Evolutionary conservation across 2,329 filamentous ascomycete species (phyloP), one percentile per base, ranked within the genome.

Genomic region (Fusarium sp.): DNA sequence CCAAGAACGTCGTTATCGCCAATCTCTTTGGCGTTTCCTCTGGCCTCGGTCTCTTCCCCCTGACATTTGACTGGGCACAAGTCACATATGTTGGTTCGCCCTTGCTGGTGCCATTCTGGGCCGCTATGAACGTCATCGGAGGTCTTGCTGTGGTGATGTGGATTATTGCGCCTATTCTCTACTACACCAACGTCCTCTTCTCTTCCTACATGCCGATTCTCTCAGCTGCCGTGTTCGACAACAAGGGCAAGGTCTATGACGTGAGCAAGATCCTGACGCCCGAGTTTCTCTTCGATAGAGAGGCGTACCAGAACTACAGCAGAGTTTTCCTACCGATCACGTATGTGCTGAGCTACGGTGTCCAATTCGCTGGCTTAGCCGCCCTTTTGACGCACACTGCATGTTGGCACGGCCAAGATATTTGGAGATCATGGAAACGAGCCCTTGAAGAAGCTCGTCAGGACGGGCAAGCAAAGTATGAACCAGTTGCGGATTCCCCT

Each of bases 1-100:
- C 92, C 0, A 88, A 92, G 65, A 96, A 90, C 67, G 90, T 95
- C n/a, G 87, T 96, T 4, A 80, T 96, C 40, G 90, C 92, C 28
- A 96, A 96, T 74, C 79, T 96, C 64, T 96, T 96, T 72, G 92
- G 92, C 13, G 90, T 94, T 13, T 85, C 88, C n/a, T 94, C 92
- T 2, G 92, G 92, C 3, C 83, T 96, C 12, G 92, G 92, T 1
- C 78, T 96, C 31, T 92, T 96, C 61, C 92, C 92, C 0, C 74
- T 96, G 69, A 96, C 92, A 0, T 96, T 96, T 71, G 92, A 96
- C 78, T 96, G 92, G 92, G 91, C 91, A 1, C 92, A 96, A 72
- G 89, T 96, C 61, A 92, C 92, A 1, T 89, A 94, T 71, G 95
- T 96, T 68, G 92, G 92, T 13, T 95, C 91, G 5, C 92, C 91